Evolutionary conservation across 2,329 filamentous ascomycete genomes (phyloP).

Genomic region (Cryphonectria naterciae): DNA sequence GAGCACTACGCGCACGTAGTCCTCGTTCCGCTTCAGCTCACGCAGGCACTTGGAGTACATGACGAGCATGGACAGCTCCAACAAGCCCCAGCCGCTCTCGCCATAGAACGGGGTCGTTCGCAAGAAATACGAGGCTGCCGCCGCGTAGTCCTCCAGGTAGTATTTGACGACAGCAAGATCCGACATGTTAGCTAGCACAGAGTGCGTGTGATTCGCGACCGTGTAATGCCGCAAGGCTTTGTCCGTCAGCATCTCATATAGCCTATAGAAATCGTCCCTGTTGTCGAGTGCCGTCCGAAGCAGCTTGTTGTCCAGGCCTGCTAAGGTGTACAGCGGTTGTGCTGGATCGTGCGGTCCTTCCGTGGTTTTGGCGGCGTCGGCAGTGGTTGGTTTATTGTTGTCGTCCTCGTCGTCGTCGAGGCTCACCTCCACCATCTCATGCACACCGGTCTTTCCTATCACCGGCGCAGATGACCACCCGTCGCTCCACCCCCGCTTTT

Average conservation of each 20-base stretch:
- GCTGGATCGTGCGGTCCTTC: slow-evolving; percentile 17
- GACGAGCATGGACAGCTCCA: slow-evolving; percentile 82
- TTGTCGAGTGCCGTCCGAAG: slow-evolving; percentile 65
- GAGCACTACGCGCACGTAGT: slow-evolving; percentile 77
- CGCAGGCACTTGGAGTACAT: slow-evolving; percentile 86
- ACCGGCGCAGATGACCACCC: slow-evolving; percentile 70
- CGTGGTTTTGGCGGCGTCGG: slow-evolving; percentile 29
- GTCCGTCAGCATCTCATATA: slow-evolving; percentile 80
- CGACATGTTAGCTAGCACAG: slow-evolving; percentile 75
- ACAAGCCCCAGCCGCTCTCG: slow-evolving; percentile 73
- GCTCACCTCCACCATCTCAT: slow-evolving; percentile 61
- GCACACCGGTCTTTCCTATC: slow-evolving; percentile 47
- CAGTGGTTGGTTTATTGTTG: slow-evolving; percentile 43
- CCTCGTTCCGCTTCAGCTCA: slow-evolving; percentile 73
- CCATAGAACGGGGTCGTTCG: slow-evolving; percentile 79
- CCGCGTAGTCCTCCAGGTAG: slow-evolving; percentile 71
- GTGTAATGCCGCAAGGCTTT: slow-evolving; percentile 82
- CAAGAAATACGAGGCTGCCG: slow-evolving; percentile 78
- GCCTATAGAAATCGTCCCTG: slow-evolving; percentile 65
- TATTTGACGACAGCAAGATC: slow-evolving; percentile 88
- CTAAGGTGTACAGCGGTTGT: slow-evolving; percentile 35
- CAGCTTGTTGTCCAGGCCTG: slow-evolving; percentile 59
- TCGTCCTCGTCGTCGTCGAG: slow-evolving; percentile 53
- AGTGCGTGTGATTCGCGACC: slow-evolving; percentile 76
- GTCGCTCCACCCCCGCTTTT: slow-evolving; percentile 73